Evolutionary conservation across 2,329 filamentous ascomycete genomes (phyloP), one percentile per base, ranked within the genome.

Genomic region (Botryotinia convoluta): DNA sequence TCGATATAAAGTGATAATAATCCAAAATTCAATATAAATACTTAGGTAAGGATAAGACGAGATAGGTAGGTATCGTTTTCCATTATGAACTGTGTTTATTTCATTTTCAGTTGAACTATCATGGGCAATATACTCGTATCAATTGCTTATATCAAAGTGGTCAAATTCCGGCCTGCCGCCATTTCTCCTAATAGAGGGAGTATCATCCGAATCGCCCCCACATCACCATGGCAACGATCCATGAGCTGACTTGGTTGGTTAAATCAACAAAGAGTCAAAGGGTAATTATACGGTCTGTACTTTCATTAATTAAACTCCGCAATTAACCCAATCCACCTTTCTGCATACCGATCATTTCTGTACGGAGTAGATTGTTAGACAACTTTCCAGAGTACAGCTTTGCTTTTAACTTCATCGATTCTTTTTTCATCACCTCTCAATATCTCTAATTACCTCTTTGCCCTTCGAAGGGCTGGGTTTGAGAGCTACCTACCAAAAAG

Each of bases 311-410:
- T 57, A 57, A 35, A 57, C 65, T 69, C 69, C 59, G 69, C 69
- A 54, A 71, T 62, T 54, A 48, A 71, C 51, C 69, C 69, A 71
- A 71, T 71, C 69, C 69, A 71, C 69, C 59, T 64, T 42, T 63
- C 63, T 64, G 69, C 69, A 71, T 72, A 72, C 61, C 70, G 61
- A 67, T 29, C 61, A 51, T 72, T 59, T 48, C 57, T 57, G 51
- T 57, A 57, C 51, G n/a, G n/a, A 57, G 35, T 42, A 32, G 60
- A 22, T 44, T 44, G 44, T 64, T n/a, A 32, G n/a, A 65, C 35
- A 65, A 64, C 26, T 37, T 44, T 37, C 69, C 29, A 61, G 60
- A 64, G 44, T 29, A 64, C 59, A 37, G 16, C 35, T 39, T 39
- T 72, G 29, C 51, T n/a, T 67, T 68, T 18, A 20, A n/a, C 20